A percentile compares a stretch with the other conserved stretches of the same genome.
phyloP scores from a whole-genome alignment of 179 eudicot genomes.

The Camellia oleifera region DNA sequence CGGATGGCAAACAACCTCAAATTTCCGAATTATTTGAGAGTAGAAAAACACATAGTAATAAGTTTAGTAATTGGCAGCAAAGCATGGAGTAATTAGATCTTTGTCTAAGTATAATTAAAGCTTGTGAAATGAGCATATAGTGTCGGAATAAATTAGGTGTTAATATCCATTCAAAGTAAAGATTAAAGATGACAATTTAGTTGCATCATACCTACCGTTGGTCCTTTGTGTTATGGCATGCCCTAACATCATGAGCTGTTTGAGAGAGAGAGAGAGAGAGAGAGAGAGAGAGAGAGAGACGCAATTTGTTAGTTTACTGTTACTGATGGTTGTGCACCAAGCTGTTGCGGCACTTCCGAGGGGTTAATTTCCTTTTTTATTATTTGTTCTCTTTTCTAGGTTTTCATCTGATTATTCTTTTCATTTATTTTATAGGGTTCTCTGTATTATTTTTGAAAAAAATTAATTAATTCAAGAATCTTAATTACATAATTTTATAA shows the following conservation, averaged over 20 bases:
- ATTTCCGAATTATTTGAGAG: not conserved
- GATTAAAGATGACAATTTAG: not conserved
- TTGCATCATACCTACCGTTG: not conserved
- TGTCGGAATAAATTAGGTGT: not conserved
- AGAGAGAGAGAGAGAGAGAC: not conserved
- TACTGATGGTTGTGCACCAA: not conserved
- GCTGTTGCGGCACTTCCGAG: not conserved
- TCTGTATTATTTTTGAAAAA: too few species aligned
- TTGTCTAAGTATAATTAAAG: not conserved
- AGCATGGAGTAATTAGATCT: slow-evolving; percentile 8
- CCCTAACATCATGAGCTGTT: slow-evolving; percentile 2
- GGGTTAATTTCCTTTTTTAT: too few species aligned
- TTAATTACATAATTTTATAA: too few species aligned
- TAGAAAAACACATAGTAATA: not conserved
- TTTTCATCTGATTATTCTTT: too few species aligned
- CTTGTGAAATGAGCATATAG: not conserved
- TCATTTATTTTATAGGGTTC: too few species aligned
- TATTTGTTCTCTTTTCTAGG: too few species aligned
- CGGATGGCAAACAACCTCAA: not conserved
- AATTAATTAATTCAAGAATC: too few species aligned
- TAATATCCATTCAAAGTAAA: slow-evolving; percentile 3
- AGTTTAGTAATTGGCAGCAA: not conserved
- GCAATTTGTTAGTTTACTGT: not conserved
- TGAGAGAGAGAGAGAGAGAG: not conserved
- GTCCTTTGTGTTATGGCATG: not conserved